These are phyloP conservation scores for Trichosporon coremiiforme DNA, from an alignment of 1,284 basidiomycete genomes.

Conservation along the genomic window DNA sequence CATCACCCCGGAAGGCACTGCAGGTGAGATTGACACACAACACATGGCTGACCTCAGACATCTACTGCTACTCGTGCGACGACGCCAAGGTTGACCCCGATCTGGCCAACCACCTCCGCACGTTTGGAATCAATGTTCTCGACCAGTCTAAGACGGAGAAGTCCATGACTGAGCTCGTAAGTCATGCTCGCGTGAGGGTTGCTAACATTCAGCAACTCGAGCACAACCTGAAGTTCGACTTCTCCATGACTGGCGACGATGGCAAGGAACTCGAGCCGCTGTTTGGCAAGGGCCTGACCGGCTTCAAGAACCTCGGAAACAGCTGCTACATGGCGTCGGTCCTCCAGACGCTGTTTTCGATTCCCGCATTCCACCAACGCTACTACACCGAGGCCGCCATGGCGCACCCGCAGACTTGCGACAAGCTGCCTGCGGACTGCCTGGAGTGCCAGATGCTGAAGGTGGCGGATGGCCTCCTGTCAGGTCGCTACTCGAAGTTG, in stretches of 20 bases:
- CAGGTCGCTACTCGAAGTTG: constrained; percentile 83
- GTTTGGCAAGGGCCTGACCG: constrained; percentile 86
- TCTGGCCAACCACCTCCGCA: constrained; percentile 71
- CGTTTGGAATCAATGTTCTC: constrained; percentile 85
- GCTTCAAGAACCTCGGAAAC: constrained; percentile 90
- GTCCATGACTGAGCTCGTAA: constrained; percentile 90
- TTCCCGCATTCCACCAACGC: constrained; percentile 73
- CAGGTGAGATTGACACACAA: constrained; percentile 62
- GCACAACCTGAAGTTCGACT: constrained; percentile 93
- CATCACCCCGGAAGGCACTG: constrained; percentile 90
- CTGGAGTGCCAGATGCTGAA: constrained; percentile 95
- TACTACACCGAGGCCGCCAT: constrained; percentile 64
- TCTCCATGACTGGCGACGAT: constrained; percentile 87
- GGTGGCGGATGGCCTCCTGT: constrained; percentile 86
- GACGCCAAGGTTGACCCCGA: constrained; percentile 82
- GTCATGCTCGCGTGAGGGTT: constrained; percentile 39
- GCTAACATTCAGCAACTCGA: constrained; percentile 76
- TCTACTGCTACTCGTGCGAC: constrained; percentile 92
- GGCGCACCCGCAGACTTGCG: constrained; percentile 68
- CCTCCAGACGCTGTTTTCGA: constrained; percentile 81
- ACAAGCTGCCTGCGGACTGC: constrained; percentile 77
- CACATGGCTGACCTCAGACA: constrained; percentile 61
- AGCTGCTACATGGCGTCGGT: constrained; percentile 98
- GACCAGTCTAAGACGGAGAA: constrained; percentile 92
- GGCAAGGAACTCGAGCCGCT: constrained; percentile 85